These are phyloP conservation scores for Cymodocea nodosa DNA, from an alignment of 116 monocot genomes.

Conservation along the genomic window DNA sequence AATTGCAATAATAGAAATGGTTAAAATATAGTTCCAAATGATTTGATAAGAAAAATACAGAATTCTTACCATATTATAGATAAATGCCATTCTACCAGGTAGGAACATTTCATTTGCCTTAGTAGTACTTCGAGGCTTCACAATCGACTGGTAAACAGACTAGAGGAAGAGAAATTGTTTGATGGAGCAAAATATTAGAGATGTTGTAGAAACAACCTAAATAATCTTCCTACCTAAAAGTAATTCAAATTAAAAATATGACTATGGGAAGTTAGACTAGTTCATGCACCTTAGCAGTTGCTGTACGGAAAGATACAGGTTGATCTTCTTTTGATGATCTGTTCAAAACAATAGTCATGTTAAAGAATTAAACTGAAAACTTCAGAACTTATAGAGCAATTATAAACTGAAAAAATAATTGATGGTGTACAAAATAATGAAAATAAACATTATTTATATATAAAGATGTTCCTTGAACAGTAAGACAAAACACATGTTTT, in stretches of 20 bases:
- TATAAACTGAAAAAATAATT: not conserved
- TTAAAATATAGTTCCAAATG: not conserved
- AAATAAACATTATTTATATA: no score
- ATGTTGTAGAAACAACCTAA: no score
- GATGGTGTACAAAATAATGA: no score
- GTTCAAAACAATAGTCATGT: slow-evolving; percentile 4
- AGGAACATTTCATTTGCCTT: slow-evolving; percentile 97
- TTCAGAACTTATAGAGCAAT: not conserved
- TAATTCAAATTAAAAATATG: no score
- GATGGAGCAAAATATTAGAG: slow-evolving; percentile 54
- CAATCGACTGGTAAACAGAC: slow-evolving; percentile 97
- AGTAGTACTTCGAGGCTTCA: slow-evolving; percentile 60
- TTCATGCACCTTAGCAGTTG: slow-evolving; percentile 69
- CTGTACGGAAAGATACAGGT: slow-evolving; percentile 72
- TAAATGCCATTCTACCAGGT: slow-evolving; percentile 90
- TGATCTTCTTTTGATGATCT: slow-evolving; percentile 71
- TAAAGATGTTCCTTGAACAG: no score
- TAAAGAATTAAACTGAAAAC: not conserved
- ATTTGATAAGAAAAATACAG: not conserved
- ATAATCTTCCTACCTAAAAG: no score
- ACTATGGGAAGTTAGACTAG: no score
- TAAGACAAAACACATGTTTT: no score
- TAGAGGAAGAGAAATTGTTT: slow-evolving; percentile 18
- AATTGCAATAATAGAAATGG: no score
- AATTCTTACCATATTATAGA: slow-evolving; percentile 75